phyloP scores from a whole-genome alignment of 75 land plant species.

The Cryptomeria japonica region DNA sequence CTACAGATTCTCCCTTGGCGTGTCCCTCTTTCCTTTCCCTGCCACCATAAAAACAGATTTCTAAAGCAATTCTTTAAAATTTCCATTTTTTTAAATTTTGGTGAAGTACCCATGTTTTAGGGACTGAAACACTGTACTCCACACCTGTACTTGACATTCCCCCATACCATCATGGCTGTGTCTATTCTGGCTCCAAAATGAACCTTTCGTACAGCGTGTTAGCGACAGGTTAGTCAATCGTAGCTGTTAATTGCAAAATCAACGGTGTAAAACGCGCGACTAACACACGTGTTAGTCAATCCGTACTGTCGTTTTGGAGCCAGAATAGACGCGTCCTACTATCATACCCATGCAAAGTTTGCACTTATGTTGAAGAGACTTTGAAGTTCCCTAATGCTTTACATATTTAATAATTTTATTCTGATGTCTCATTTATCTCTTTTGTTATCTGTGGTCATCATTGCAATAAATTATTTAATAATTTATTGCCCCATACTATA shows the following conservation, averaged over 20 bases:
- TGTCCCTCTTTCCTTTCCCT: neutral
- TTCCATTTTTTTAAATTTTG: neutral
- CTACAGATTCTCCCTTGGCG: neutral
- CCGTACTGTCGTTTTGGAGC: too few species aligned
- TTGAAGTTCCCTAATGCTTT: neutral
- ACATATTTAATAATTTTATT: neutral
- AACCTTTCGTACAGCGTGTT: too few species aligned
- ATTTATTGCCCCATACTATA: neutral
- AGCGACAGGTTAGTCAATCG: too few species aligned
- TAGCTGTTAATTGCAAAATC: too few species aligned
- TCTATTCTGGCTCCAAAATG: too few species aligned
- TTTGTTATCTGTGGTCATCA: neutral
- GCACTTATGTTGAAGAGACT: neutral
- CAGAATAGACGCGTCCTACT: too few species aligned
- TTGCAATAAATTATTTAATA: neutral
- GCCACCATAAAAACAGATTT: neutral
- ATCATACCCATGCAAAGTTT: neutral
- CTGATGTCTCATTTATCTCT: neutral
- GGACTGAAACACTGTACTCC: neutral
- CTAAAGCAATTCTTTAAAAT: neutral
- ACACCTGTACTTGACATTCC: neutral
- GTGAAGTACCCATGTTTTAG: neutral
- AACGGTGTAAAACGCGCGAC: too few species aligned
- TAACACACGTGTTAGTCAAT: too few species aligned
- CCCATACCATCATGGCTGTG: neutral